These are phyloP conservation scores for Picea glauca DNA, from an alignment of 75 land plant species.

Conservation along the genomic window DNA sequence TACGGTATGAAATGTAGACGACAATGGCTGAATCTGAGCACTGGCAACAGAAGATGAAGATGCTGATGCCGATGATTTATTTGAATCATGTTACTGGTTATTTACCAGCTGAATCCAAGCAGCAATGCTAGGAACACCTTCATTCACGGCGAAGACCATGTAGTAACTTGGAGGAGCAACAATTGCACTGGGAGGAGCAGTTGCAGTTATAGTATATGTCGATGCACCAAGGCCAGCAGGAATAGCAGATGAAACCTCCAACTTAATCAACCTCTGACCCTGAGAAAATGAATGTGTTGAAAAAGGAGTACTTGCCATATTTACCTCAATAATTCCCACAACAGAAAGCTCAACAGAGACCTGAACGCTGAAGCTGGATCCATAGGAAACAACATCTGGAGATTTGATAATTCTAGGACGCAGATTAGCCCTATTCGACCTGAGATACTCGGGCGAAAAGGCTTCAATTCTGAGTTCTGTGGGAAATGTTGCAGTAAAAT, in stretches of 20 bases:
- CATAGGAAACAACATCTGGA: conserved; percentile 50
- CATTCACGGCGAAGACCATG: conserved; percentile 76
- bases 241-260: conserved; percentile 28
- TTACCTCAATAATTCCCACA: conserved; percentile 59
- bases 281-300: conserved; percentile 74
- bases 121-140: conserved; percentile 81
- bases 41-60: neutral
- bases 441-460: conserved; percentile 82
- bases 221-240: conserved; percentile 19
- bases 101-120: conserved; percentile 41
- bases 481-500: conserved; percentile 47
- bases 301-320: conserved; percentile 67
- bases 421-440: conserved; percentile 33
- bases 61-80: neutral
- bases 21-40: neutral
- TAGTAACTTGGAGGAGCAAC: conserved; percentile 89
- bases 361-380: conserved; percentile 38
- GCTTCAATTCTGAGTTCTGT: conserved; percentile 80
- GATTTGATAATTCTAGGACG: conserved; percentile 39
- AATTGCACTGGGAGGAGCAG: conserved; percentile 41
- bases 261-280: conserved; percentile 67
- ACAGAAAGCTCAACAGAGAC: conserved; percentile 42
- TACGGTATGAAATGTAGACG: neutral
- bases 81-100: neutral
- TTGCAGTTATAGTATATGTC: conserved; percentile 35